Conservation (phyloP, 2,329 filamentous ascomycete genomes). For the Esteya vermicola region DNA sequence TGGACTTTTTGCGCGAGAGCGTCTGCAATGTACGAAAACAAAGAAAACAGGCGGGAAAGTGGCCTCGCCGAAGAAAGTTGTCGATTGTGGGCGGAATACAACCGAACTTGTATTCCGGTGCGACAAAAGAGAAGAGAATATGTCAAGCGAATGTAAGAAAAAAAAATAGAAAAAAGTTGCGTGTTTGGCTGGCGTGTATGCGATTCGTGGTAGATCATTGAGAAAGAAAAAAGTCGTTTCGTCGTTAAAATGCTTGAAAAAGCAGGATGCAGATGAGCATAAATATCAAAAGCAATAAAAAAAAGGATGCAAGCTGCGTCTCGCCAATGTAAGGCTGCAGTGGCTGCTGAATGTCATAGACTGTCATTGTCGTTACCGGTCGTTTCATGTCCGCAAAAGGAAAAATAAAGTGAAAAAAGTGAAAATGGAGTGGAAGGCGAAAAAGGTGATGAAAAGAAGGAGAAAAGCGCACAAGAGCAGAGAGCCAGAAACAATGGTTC, state of each 20-base stretch:
- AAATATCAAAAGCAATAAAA: constrained; percentile 18
- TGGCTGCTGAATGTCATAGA: background rate
- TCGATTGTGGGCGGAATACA: no score
- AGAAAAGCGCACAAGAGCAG: no score
- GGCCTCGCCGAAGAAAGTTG: no score
- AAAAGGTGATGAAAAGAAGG: no score
- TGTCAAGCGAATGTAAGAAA: constrained; percentile 9
- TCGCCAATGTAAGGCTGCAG: background rate
- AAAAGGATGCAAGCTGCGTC: constrained; percentile 3
- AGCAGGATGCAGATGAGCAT: no score
- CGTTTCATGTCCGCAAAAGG: constrained; percentile 3
- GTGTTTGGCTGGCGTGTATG: background rate
- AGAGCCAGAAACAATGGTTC: background rate
- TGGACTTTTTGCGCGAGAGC: constrained; percentile 3
- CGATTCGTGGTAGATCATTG: background rate
- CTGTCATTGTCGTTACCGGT: constrained; percentile 1
- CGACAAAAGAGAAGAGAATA: no score
- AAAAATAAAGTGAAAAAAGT: background rate
- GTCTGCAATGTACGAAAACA: constrained; percentile 2
- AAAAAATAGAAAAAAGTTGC: constrained; percentile 2
- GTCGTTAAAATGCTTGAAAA: constrained; percentile 7
- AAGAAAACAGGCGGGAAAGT: background rate
- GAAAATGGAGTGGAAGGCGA: no score
- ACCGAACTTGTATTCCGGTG: no score
- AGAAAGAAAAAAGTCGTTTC: constrained; percentile 9